Evolutionary conservation across 108 stramenopile species (phyloP).

Genomic region (Cyclotella distinguenda): DNA sequence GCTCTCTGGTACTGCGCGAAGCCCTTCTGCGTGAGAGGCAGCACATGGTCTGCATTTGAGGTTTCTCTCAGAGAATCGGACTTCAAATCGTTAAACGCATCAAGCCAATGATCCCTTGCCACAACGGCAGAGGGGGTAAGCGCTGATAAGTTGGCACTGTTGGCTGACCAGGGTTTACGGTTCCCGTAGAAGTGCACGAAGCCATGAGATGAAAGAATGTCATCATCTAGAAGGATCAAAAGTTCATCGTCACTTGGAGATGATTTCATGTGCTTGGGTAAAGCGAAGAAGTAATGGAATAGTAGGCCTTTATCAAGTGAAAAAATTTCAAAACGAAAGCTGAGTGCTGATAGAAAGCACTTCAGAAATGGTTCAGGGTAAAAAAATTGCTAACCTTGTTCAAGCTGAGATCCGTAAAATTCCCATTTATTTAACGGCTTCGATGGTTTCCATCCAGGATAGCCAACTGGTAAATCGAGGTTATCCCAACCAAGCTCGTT

Average conservation of each 20-base stretch:
- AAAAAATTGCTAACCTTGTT: not conserved
- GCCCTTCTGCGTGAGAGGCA: not conserved
- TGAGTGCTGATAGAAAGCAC: no score
- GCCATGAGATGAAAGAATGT: not conserved
- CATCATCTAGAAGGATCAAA: not conserved
- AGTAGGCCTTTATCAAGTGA: conserved; percentile 2
- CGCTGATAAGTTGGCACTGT: not conserved
- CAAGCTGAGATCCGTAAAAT: conserved; percentile 4
- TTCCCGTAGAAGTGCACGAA: conserved; percentile 4
- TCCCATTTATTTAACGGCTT: not conserved
- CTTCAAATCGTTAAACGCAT: not conserved
- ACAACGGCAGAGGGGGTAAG: not conserved
- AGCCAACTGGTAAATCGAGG: not conserved
- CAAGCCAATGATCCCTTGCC: not conserved
- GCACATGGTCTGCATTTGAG: not conserved
- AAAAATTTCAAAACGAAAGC: no score
- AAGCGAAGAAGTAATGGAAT: conserved; percentile 6
- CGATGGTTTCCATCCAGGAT: not conserved
- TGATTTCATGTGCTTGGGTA: not conserved
- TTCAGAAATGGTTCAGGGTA: not conserved
- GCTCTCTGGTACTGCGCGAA: conserved; percentile 1
- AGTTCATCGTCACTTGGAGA: not conserved
- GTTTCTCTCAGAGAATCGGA: no score
- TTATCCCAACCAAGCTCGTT: not conserved
- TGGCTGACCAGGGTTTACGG: not conserved